phyloP scores from a whole-genome alignment of 805 yeast species.

The Lipomyces mesembrius region DNA sequence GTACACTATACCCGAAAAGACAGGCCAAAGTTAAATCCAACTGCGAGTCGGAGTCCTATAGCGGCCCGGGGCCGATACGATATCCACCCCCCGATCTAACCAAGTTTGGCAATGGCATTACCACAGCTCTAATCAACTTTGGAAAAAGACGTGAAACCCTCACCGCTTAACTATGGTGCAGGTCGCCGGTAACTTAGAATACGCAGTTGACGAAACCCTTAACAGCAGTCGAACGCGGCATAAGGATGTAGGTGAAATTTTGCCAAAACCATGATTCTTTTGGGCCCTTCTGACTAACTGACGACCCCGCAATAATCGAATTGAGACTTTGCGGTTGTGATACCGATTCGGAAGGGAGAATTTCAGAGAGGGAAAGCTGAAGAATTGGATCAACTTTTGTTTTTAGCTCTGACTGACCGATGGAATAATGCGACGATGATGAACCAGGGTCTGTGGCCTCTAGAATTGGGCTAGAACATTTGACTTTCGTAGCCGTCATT shows the following conservation, averaged over 20 bases:
- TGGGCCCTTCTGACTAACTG: conserved; percentile 4
- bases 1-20: too few relatives aligned
- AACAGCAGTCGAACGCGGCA: too few relatives aligned
- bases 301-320: not conserved
- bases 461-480: conserved; percentile 7
- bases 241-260: not conserved
- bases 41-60: too few relatives aligned
- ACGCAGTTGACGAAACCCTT: too few relatives aligned
- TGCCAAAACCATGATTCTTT: conserved; percentile 6
- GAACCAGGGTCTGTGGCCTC: conserved; percentile 3
- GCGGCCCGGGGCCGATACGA: too few relatives aligned
- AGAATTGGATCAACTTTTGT: conserved; percentile 4
- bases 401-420: not conserved
- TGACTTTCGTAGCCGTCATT: conserved; percentile 5
- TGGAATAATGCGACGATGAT: conserved; percentile 3
- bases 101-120: too few relatives aligned
- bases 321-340: conserved; percentile 4
- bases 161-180: too few relatives aligned
- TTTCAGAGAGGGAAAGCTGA: conserved; percentile 7
- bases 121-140: too few relatives aligned
- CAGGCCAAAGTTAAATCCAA: too few relatives aligned
- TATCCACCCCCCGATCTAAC: too few relatives aligned
- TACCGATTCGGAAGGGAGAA: conserved; percentile 6
- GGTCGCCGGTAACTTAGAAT: too few relatives aligned
- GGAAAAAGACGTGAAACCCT: too few relatives aligned